Evolutionary conservation across 257 asterid species (phyloP), one percentile per base, ranked within the genome.

Genomic region (Penstemon davidsonii): DNA sequence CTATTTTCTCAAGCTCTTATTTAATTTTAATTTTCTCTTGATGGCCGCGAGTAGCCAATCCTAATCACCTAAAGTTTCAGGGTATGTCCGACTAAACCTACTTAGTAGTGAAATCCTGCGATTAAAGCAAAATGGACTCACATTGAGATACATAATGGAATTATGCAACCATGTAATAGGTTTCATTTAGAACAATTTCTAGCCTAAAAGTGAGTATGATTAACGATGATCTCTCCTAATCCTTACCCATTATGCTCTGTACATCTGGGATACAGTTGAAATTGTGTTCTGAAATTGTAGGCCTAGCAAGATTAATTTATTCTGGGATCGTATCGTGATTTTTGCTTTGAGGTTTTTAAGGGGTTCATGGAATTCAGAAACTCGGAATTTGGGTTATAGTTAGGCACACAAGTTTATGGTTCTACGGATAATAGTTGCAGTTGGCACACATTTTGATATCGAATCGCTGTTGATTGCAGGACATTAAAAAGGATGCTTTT

Each of bases 401-500:
- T 19, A 60, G 51, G 46, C 44, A 51, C 42, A 41, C 12, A 7
- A 51, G 46, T 52, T 44, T 44, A 40, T 45, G 63, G 42, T 15
- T 46, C 50, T 56, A 47, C 37, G 46, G 54, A 43, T 74, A 19
- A 42, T 60, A 55, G 37, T 66, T 49, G 43, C 36, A 50, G 41
- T 49, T 51, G 43, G 8, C 52, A 15, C 12, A 33, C 7, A 67
- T 60, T 69, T 62, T 82, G 65, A 79, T 73, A 71, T 78, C n/a
- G 53, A 39, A 13, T 49, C 51, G 59, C 55, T 75, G 42, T 60
- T 78, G 10, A 63, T 73, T 81, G 87, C 85, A 94, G 99, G 98
- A 87, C 79, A 80, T 83, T 5, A 94, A 82, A 81, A 91, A 82
- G 83, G 96, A 94, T 77, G 89, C 96, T 68, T 94, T 83, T 74